Evolutionary conservation across 1,284 basidiomycete genomes (phyloP), one percentile per base, ranked within the genome.

Genomic region (Tausonia pullulans): DNA sequence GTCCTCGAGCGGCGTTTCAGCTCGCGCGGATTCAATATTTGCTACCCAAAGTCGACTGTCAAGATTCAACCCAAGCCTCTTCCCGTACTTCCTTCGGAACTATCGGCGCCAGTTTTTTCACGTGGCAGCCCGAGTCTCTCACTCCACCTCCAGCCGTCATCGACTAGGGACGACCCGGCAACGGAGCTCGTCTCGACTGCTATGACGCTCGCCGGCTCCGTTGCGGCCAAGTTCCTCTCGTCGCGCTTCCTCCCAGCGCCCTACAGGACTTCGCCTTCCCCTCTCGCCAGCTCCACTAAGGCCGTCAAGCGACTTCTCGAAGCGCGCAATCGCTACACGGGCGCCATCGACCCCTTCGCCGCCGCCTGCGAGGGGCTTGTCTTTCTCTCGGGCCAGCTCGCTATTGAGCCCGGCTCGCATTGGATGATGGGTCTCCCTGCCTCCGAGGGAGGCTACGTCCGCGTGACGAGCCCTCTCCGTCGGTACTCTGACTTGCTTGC

Each of bases 401-500:
- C 58, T 52, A 67, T 69, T 5, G 58, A 64, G 6, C 83, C 88
- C 0, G 79, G 75, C 13, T 79, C 76, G 58, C 92, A 98, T 72
- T 87, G 81, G 78, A 75, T 78, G 3, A 77, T 97, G 69, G 92
- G 88, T 4, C 75, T 93, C 40, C 78, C 79, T 0, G 79, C 80
- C 0, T 82, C 83, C 60, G 85, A 87, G 68, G 87, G 85, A 8
- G 79, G 78, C 0, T 98, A 99, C 74, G 76, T 81, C 9, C 83
- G 89, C n/a, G 84, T 83, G 4, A 98, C 96, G 0, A 90, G 87
- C 3, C 96, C 96, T 0, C 78, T 99, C 58, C 82, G 96, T 54
- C 83, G 96, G 39, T 97, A 86, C 74, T 76, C 79, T 52, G 96
- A 99, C 76, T 76, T 98, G 69, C 73, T 96, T 5, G 78, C 80